Base-by-base conservation (phyloP, 2,329 filamentous ascomycete species). In the Gaeumannomyces sp. region DNA sequence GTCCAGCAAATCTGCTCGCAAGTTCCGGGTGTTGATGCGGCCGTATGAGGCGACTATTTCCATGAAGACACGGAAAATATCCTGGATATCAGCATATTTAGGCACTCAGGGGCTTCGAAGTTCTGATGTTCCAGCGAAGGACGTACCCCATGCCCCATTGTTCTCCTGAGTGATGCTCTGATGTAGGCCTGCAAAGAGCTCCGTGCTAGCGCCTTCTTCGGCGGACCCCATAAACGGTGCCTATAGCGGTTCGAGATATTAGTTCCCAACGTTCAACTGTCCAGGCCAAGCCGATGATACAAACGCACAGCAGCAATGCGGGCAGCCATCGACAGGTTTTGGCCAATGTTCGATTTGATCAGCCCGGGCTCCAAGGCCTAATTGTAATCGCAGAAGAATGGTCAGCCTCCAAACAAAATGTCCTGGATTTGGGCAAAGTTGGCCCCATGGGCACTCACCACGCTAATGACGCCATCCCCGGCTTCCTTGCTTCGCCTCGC, bases 141-240 rank as follows among this genome's bases (percentile, higher is more conserved):
- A 66, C 68, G 28, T 66, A 61, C 64, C 58, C 22, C 28, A 33
- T 13, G 56, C 38, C 50, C 63, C 63, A 10, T 59, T 38, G 0
- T 61, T 74, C 45, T 77, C 77, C 1, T 75, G 57, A 0, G 75
- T 79, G 4, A 83, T 72, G 0, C 81, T 75, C 0, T 77, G 76
- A 0, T 80, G 79, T 53, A 81, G 72, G 0, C 75, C 81, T 0
- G 80, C 77, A 65, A 77, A 85, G 0, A 84, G 68, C 65, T 80
- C 76, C 0, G 81, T 81, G 69, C 82, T 83, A 0, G 80, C 81
- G 0, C 81, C 82, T 29, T 76, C 64, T 19, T 53, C 45, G 4
- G 22, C 19, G 2, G 19, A n/a, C n/a, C 22, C 45, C 45, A 7
- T 22, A 25, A 53, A 53, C 2, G 45, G 45, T 7, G 45, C 19